Base-by-base conservation (phyloP, 208 protist genomes). In the Histomonas meleagridis region DNA sequence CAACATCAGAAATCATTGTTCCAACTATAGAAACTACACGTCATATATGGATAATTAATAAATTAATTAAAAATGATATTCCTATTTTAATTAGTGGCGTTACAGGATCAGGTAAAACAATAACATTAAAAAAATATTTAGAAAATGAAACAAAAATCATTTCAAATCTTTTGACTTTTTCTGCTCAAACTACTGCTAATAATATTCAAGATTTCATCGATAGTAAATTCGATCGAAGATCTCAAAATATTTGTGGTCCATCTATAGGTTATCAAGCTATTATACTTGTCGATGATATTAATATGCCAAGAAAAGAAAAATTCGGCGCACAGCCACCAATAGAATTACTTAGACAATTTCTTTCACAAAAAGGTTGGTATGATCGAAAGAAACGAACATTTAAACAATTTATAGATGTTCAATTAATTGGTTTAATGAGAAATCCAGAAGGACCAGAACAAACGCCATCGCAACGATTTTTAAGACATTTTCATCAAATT, bases 71-170 rank as follows among this genome's bases (percentile, higher is more conserved):
- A 60, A 95, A 97, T 81, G 95, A 95, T 53, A 96, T 96, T 79
- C 96, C 97, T 93, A 96, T 97, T 0, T 96, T 99, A 7, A 96
- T 95, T 92, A 97, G 97, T 91, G 98, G 98, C 16, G 97, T 97
- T 9, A 99, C 98, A 14, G 98, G 98, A n/a, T 98, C 97, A 2
- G 97, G 97, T 76, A 99, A 99, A 94, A 98, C 97, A 76, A 95
- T 98, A 28, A 91, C 55, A 35, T 18, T 91, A 2, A 35, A 91
- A 38, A 93, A 91, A 60, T 91, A 91, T 43, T 43, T 91, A 7
- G 40, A 91, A 69, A 65, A 18, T 16, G 32, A 91, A 10, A 18
- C 28, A 91, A 70, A 48, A 70, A 93, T 96, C 28, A 94, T 96
- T 21, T 92, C 96, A 70, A 93, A 98, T 43, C 94, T 93, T 21